Evolutionary conservation across 148 eudicot species (phyloP).

Genomic region (Silene uniflora): DNA sequence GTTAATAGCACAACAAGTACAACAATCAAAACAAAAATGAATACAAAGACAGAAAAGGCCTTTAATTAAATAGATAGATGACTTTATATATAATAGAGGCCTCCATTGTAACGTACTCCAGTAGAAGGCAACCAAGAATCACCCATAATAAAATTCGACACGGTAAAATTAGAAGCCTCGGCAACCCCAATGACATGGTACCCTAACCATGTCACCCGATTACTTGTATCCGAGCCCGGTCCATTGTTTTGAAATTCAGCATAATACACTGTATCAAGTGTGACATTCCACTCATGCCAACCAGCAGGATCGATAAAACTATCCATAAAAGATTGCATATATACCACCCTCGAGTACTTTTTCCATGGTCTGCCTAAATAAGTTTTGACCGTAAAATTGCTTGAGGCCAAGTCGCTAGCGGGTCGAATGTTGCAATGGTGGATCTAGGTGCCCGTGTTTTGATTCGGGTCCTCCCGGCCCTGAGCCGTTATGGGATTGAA

Average conservation of each 20-base stretch:
- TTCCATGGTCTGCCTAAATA: conserved; percentile 32
- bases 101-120: conserved; percentile 21
- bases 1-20: no score
- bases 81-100: conserved; percentile 8
- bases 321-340: conserved; percentile 22
- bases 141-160: conserved; percentile 27
- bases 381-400: conserved; percentile 4
- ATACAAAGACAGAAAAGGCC: no score
- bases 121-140: conserved; percentile 30
- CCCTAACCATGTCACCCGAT: conserved; percentile 23
- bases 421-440: conserved; percentile 24
- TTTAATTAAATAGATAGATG: no score
- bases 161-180: conserved; percentile 26
- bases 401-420: conserved; percentile 17
- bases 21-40: no score
- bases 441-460: conserved; percentile 31
- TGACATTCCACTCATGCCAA: conserved; percentile 25
- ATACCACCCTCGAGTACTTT: conserved; percentile 24
- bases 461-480: conserved; percentile 31
- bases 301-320: conserved; percentile 18
- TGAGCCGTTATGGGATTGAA: conserved; percentile 30
- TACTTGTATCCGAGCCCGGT: conserved; percentile 20
- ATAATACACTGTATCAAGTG: conserved; percentile 19
- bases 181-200: conserved; percentile 6
- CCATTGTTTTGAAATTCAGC: conserved; percentile 27